Conservation (phyloP, 805 yeast genomes). For the Allodekkera sacchari region DNA sequence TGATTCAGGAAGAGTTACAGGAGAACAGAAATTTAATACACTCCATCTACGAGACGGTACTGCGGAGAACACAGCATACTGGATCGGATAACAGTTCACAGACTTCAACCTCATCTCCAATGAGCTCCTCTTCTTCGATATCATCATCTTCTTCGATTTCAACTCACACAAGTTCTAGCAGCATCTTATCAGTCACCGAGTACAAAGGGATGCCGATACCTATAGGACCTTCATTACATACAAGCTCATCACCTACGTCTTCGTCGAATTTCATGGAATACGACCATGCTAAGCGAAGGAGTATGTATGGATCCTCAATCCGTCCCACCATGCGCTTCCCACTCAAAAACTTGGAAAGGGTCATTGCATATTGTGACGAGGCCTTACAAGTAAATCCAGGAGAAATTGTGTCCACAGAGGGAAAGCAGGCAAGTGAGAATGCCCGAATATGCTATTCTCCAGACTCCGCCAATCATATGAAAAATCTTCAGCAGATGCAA, state of each 20-base stretch:
- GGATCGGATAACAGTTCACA: too few relatives aligned
- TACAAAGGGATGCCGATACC: conserved; percentile 53
- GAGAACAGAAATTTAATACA: conserved; percentile 57
- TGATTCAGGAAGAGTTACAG: conserved; percentile 62
- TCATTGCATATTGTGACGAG: conserved; percentile 63
- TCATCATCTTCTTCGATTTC: conserved; percentile 19
- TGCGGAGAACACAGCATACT: conserved; percentile 11
- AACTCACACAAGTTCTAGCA: conserved; percentile 11
- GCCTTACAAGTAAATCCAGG: conserved; percentile 69
- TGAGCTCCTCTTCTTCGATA: conserved; percentile 22
- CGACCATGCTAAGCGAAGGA: too few relatives aligned
- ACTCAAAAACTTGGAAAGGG: conserved; percentile 46
- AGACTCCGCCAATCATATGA: conserved; percentile 49
- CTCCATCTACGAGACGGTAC: conserved; percentile 33
- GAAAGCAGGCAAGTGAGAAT: conserved; percentile 14
- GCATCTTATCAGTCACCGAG: conserved; percentile 25
- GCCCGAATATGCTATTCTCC: conserved; percentile 43
- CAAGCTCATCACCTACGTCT: too few relatives aligned
- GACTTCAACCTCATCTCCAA: conserved; percentile 13
- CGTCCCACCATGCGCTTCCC: conserved; percentile 44
- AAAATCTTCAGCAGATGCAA: conserved; percentile 29
- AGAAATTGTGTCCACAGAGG: conserved; percentile 32
- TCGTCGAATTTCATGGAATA: too few relatives aligned
- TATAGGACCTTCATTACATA: conserved; percentile 14
- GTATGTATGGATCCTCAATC: conserved; percentile 33